Evolutionary conservation across 495 filamentous ascomycete species (phyloP).

Genomic region (Trichoderma erinaceum): DNA sequence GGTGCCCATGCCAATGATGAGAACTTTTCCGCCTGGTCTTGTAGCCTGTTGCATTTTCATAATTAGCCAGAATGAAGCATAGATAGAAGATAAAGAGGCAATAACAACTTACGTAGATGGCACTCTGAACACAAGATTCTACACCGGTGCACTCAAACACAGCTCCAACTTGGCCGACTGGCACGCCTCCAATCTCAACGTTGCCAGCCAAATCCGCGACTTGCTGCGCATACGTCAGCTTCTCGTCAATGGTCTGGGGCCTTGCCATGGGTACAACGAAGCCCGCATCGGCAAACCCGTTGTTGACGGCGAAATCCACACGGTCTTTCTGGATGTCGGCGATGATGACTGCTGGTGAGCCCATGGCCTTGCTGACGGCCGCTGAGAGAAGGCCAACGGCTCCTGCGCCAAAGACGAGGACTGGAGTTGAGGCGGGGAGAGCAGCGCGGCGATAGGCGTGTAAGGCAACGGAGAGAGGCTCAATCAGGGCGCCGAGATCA

Average conservation of each 20-base stretch:
- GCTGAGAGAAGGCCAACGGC: constrained; percentile 74
- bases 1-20: constrained; percentile 92
- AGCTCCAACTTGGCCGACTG: constrained; percentile 57
- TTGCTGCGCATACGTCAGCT: constrained; percentile 55
- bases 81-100: not conserved
- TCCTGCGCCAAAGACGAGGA: constrained; percentile 75
- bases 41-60: constrained; percentile 43
- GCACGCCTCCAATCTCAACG: constrained; percentile 28
- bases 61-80: not conserved
- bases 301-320: constrained; percentile 62
- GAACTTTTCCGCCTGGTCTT: constrained; percentile 68
- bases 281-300: constrained; percentile 60
- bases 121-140: constrained; percentile 76
- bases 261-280: constrained; percentile 54
- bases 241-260: constrained; percentile 51
- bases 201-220: constrained; percentile 48
- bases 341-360: constrained; percentile 56
- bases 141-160: constrained; percentile 95
- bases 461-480: constrained; percentile 74
- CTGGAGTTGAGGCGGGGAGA: constrained; percentile 45
- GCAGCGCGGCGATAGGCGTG: constrained; percentile 62
- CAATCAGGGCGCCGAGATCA: constrained; percentile 66
- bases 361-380: constrained; percentile 55
- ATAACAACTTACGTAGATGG: constrained; percentile 61
- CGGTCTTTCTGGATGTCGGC: constrained; percentile 74